These are phyloP conservation scores for Debaryomyces prosopidis DNA, from an alignment of 805 yeast species.

Conservation along the genomic window DNA sequence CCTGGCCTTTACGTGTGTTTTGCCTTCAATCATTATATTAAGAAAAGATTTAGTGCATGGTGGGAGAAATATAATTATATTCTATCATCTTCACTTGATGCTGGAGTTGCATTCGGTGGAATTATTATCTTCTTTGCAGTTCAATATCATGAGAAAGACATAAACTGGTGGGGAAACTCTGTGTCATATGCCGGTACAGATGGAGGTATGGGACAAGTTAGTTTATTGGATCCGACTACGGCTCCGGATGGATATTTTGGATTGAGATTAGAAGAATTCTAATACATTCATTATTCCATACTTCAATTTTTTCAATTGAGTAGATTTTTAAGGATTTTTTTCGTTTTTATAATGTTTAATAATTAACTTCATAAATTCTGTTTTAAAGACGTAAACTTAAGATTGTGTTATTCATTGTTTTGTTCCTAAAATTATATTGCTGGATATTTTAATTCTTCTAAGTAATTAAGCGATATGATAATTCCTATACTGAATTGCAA, in stretches of 20 bases:
- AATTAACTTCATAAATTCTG: too few species aligned
- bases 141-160: conserved; percentile 39
- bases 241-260: conserved; percentile 37
- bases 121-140: conserved; percentile 56
- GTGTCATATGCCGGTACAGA: conserved; percentile 27
- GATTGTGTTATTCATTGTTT: too few species aligned
- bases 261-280: conserved; percentile 22
- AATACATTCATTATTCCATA: not conserved
- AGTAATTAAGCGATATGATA: too few species aligned
- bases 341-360: too few species aligned
- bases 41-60: conserved; percentile 47
- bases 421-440: too few species aligned
- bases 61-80: conserved; percentile 71
- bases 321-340: too few species aligned
- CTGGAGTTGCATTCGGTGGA: conserved; percentile 58
- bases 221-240: conserved; percentile 14
- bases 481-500: too few species aligned
- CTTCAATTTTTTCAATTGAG: too few species aligned
- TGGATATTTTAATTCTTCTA: too few species aligned
- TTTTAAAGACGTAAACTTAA: too few species aligned
- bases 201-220: conserved; percentile 19
- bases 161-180: conserved; percentile 65
- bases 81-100: conserved; percentile 49
- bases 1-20: conserved; percentile 55
- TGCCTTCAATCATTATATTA: conserved; percentile 51